Conservation (phyloP, 2,329 filamentous ascomycete species). For the Phyllosticta citrichinensis region DNA sequence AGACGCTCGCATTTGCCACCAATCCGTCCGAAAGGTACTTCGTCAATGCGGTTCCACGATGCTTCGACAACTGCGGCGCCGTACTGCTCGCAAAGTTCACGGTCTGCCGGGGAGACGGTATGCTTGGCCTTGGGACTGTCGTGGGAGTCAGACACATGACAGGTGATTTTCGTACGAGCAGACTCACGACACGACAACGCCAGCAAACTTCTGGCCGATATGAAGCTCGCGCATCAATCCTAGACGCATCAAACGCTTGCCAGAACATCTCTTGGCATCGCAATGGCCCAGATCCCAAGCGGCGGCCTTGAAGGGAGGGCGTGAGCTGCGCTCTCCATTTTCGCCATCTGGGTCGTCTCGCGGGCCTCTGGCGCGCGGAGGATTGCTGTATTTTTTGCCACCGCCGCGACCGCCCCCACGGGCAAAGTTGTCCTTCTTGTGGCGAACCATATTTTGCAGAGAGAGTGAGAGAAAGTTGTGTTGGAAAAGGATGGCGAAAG, state of each 20-base stretch:
- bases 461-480: neutral
- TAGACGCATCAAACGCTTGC: slow-evolving; percentile 85
- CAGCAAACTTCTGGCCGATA: slow-evolving; percentile 81
- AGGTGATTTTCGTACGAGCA: neutral
- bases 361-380: slow-evolving; percentile 47
- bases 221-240: slow-evolving; percentile 90
- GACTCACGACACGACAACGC: slow-evolving; percentile 72
- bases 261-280: slow-evolving; percentile 92
- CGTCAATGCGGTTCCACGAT: slow-evolving; percentile 85
- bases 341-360: slow-evolving; percentile 33
- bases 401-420: slow-evolving; percentile 26
- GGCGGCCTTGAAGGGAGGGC: slow-evolving; percentile 67
- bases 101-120: slow-evolving; percentile 74
- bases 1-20: slow-evolving; percentile 88
- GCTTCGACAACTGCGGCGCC: slow-evolving; percentile 96
- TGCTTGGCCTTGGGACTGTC: slow-evolving; percentile 70
- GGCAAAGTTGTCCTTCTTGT: slow-evolving; percentile 80
- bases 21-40: slow-evolving; percentile 84
- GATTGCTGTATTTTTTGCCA: slow-evolving; percentile 59
- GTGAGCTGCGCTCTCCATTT: slow-evolving; percentile 18
- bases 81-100: slow-evolving; percentile 69
- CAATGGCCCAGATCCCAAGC: slow-evolving; percentile 98
- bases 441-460: slow-evolving; percentile 63
- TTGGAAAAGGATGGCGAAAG: neutral
- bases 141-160: neutral